Conservation (phyloP, 1,139 yeast genomes). For the Hyphopichia burtonii region DNA sequence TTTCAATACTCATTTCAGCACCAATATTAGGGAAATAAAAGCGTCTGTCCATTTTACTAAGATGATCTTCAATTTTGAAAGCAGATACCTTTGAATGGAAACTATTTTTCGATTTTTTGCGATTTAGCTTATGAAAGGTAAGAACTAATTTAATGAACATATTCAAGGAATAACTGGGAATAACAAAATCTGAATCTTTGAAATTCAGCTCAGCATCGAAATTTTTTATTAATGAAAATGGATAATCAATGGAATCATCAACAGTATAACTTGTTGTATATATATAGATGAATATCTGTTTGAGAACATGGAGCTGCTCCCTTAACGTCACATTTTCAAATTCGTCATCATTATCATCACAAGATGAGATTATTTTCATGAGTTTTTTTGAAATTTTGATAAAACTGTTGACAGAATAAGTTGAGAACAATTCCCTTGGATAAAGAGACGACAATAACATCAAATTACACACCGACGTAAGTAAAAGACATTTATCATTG, state of each 20-base stretch:
- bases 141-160: neutral
- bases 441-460: neutral
- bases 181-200: slow-evolving; percentile 1
- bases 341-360: neutral
- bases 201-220: slow-evolving; percentile 1
- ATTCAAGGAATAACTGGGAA: slow-evolving; percentile 1
- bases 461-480: slow-evolving; percentile 1
- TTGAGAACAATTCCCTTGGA: neutral
- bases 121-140: neutral
- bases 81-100: neutral
- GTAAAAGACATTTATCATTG: neutral
- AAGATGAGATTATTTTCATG: neutral
- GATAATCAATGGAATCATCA: neutral
- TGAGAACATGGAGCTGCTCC: neutral
- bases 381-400: neutral
- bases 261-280: neutral
- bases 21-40: neutral
- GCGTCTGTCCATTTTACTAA: neutral
- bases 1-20: neutral
- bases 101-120: neutral
- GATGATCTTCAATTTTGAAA: slow-evolving; percentile 1
- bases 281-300: neutral
- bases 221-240: neutral
- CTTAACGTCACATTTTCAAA: neutral
- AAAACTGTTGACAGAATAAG: neutral